A percentile compares a stretch with the other conserved stretches of the same genome.
Evolutionary conservation across 176 grass and related monocot species (phyloP).

Genomic region (Lolium perenne): DNA sequence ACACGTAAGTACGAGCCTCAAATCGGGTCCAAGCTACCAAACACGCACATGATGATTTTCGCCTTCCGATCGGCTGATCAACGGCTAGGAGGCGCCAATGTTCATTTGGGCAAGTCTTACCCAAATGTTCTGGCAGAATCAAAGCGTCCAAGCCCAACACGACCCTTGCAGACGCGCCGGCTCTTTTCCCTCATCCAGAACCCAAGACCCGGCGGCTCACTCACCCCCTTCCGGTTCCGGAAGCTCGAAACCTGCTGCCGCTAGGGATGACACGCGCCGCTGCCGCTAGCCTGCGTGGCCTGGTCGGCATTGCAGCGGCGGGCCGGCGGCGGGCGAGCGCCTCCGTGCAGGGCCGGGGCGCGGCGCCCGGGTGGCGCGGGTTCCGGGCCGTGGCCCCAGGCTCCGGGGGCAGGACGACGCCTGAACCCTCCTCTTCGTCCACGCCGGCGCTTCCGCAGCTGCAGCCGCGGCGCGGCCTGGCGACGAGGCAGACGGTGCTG

Average conservation of each 20-base stretch:
- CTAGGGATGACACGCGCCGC: conserved; percentile 61
- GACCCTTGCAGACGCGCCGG: background rate
- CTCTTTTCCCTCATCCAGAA: background rate
- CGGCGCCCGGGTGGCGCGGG: conserved; percentile 41
- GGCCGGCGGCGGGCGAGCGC: conserved; percentile 45
- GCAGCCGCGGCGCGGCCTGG: conserved; percentile 29
- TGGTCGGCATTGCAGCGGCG: conserved; percentile 53
- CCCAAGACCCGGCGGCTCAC: background rate
- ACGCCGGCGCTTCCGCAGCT: conserved; percentile 21
- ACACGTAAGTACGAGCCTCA: too few relatives aligned
- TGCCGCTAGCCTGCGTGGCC: conserved; percentile 56
- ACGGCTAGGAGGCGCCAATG: too few relatives aligned
- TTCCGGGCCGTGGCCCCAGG: conserved; percentile 39
- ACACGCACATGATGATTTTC: too few relatives aligned
- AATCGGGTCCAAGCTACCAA: too few relatives aligned
- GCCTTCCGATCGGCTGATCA: too few relatives aligned
- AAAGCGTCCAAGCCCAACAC: conserved; percentile 3
- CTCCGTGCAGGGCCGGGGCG: conserved; percentile 37
- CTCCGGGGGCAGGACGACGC: conserved; percentile 44
- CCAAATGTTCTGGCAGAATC: too few relatives aligned
- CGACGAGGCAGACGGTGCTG: background rate
- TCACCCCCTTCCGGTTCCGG: background rate
- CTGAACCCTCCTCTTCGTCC: conserved; percentile 37
- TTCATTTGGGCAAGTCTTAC: too few relatives aligned
- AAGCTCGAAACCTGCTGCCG: background rate